Percentiles rank a stretch among this genome's conserved stretches.
phyloP scores from a whole-genome alignment of 768 basidiomycete species.

The Tulasnella sp. region DNA sequence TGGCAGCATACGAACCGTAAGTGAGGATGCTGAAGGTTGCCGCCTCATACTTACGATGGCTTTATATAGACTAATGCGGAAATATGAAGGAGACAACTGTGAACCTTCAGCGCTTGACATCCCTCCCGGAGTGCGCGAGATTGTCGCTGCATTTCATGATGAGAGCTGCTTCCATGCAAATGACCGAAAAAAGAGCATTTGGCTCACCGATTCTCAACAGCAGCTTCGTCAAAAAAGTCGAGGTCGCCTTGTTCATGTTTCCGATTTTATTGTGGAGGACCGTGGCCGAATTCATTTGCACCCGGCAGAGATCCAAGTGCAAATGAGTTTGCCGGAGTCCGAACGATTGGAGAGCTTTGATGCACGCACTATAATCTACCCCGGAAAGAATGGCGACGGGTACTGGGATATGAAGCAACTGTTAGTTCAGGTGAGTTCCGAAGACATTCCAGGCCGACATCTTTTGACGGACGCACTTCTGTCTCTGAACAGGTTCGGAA shows the following conservation, averaged over 20 bases:
- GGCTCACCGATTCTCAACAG: constrained; percentile 12
- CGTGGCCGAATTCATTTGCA: constrained; percentile 23
- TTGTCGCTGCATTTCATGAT: constrained; percentile 26
- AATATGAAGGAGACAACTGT: background rate
- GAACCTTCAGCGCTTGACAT: background rate
- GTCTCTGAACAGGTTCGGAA: background rate
- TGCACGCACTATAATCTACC: constrained; percentile 21
- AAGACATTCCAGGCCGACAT: too few species aligned
- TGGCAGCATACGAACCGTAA: background rate
- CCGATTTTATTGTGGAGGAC: constrained; percentile 30
- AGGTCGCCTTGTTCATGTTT: constrained; percentile 31
- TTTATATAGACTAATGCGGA: background rate
- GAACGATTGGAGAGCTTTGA: constrained; percentile 17
- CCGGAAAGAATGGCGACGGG: background rate
- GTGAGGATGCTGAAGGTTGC: background rate
- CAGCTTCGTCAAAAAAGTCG: constrained; percentile 24
- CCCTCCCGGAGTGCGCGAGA: constrained; percentile 19
- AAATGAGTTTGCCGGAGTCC: constrained; percentile 10
- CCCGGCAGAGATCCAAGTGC: constrained; percentile 16
- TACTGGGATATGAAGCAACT: constrained; percentile 15
- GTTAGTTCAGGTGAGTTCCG: constrained; percentile 4
- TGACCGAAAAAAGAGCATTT: constrained; percentile 18
- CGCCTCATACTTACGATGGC: background rate
- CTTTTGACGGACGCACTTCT: background rate
- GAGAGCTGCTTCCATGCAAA: constrained; percentile 25